Evolutionary conservation across 331 rosid species (phyloP).

Genomic region (Pyrus hybrid): DNA sequence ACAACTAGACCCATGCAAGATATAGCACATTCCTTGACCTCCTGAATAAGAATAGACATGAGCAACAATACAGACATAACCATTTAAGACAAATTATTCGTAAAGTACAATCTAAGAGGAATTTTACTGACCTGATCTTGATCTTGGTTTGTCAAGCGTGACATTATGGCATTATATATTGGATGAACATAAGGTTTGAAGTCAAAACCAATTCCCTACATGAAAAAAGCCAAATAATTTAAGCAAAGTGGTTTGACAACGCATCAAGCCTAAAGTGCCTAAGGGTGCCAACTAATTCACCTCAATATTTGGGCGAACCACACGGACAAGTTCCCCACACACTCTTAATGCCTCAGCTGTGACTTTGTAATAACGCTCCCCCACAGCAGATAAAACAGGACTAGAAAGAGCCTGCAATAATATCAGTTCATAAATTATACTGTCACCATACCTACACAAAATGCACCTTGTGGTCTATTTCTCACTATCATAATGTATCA

Average conservation of each 20-base stretch:
- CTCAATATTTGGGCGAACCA: slow-evolving; percentile 84
- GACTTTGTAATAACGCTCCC: slow-evolving; percentile 99
- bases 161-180: slow-evolving; percentile 83
- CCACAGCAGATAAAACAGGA: slow-evolving; percentile 94
- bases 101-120: slow-evolving; percentile 1
- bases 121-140: slow-evolving; percentile 87
- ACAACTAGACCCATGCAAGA: slow-evolving; percentile 97
- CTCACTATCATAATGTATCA: background rate
- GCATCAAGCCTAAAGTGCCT: background rate
- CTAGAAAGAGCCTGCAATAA: slow-evolving; percentile 80
- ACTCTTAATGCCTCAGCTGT: slow-evolving; percentile 98
- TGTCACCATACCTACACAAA: background rate
- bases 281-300: slow-evolving; percentile 33
- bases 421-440: background rate
- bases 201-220: slow-evolving; percentile 69
- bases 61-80: slow-evolving; percentile 8
- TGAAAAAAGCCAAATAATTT: slow-evolving; percentile 6
- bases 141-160: slow-evolving; percentile 98
- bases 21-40: slow-evolving; percentile 98
- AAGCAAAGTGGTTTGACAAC: slow-evolving; percentile 14
- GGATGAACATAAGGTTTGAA: slow-evolving; percentile 86
- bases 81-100: background rate
- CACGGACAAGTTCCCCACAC: slow-evolving; percentile 92
- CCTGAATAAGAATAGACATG: slow-evolving; percentile 43
- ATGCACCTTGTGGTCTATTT: background rate